Base-by-base conservation (phyloP, 2,329 filamentous ascomycete species). In the Basipetospora chlamydospora region DNA sequence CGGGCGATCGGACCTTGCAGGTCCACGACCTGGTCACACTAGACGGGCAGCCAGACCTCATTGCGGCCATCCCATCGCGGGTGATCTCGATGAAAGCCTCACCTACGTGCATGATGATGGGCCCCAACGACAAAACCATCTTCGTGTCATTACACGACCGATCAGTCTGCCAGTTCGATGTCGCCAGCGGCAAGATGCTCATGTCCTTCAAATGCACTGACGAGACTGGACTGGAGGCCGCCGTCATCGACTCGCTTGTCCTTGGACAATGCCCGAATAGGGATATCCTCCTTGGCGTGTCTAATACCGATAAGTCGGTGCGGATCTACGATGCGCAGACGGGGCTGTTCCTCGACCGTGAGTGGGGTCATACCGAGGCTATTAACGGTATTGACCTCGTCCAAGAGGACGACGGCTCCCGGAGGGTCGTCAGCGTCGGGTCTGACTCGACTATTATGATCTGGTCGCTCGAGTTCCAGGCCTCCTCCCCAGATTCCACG, bases 281-380 rank as follows among this genome's bases (percentile, higher is more conserved):
- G 53, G 74, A 62, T 28, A 70, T 92, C 35, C 67, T 98, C 35
- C 68, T 90, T 13, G 87, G 85, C n/a, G 70, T 90, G 9, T 95
- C 88, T 7, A 87, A 87, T 47, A 94, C 84, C 1, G 90, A 98
- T 56, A 98, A 96, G 53, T 96, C 90, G 1, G 79, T 98, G 39
- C 70, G 90, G 25, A 63, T 98, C 12, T 98, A 98, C 49, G 83
- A 94, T 46, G 66, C 74, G 21, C 77, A 80, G 42, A 77, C 73
- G 28, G 87, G 88, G 7, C 60, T 64, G 2, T 78, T 98, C 39
- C 60, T 96, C 20, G 81, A 86, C 35, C 76, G 85, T 28, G 90
- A 96, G 58, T 95, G 86, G 73, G 90, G 90, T 1, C 90, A 98
- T 47, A 94, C 87, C 0, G 87, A 95, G 51, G 81, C 87, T 7